These are phyloP conservation scores for Sordaria brevicollis DNA, from an alignment of 495 filamentous ascomycete genomes.

Conservation along the genomic window DNA sequence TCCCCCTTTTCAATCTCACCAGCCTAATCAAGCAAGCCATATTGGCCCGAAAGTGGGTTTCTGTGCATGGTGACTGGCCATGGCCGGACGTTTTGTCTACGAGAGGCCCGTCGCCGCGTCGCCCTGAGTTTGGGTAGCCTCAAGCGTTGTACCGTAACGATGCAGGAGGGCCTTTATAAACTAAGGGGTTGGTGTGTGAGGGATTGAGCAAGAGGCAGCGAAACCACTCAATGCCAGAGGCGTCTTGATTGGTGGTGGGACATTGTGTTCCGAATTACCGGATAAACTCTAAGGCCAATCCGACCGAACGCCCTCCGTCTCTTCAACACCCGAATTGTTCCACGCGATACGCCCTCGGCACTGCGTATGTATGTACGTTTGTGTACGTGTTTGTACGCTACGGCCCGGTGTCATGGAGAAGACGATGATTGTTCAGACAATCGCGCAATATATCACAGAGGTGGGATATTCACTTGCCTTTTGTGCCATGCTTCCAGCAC, in stretches of 20 bases:
- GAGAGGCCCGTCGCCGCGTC: neutral
- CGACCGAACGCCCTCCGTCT: neutral
- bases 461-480: neutral
- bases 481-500: neutral
- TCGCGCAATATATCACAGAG: neutral
- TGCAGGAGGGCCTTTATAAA: neutral
- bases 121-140: neutral
- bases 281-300: conserved; percentile 10
- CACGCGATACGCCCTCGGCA: conserved; percentile 1
- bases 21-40: conserved; percentile 9
- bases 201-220: neutral
- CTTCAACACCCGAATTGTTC: neutral
- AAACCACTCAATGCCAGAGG: neutral
- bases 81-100: neutral
- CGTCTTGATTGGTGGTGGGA: conserved; percentile 4
- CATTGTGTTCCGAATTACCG: conserved; percentile 8
- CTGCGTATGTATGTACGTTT: neutral
- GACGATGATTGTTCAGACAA: neutral
- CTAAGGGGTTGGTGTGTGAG: neutral
- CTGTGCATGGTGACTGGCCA: neutral
- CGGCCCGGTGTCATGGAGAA: neutral
- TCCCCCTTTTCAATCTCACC: conserved; percentile 1
- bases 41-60: neutral
- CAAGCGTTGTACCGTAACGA: neutral
- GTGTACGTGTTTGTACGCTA: neutral